Evolutionary conservation across 371 early-diverging fungal genomes (phyloP).

Genomic region (Mucor plumbeus): DNA sequence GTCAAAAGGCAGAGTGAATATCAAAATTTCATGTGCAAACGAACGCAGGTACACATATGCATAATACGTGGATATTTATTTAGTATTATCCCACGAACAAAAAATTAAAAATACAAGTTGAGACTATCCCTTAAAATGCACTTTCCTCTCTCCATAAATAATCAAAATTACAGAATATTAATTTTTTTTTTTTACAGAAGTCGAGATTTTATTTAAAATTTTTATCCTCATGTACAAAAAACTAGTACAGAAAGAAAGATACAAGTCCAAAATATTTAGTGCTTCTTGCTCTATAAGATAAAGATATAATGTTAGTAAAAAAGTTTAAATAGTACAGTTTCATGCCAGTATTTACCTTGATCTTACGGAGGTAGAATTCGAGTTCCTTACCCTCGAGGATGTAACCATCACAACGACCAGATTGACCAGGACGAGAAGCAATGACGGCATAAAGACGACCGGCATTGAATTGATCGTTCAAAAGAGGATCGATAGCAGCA

Average conservation of each 20-base stretch:
- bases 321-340: not conserved
- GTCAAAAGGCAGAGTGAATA: not conserved
- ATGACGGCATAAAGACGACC: constrained; percentile 97
- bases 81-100: too few relatives aligned
- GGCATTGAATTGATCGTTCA: constrained; percentile 95
- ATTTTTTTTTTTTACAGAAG: constrained; percentile 9
- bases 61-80: too few relatives aligned
- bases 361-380: constrained; percentile 94
- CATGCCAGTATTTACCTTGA: constrained; percentile 64
- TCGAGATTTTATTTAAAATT: constrained; percentile 15
- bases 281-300: constrained; percentile 35
- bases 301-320: not conserved
- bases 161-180: not conserved
- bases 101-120: too few relatives aligned
- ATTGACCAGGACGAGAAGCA: constrained; percentile 99
- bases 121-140: too few relatives aligned
- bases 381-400: constrained; percentile 99
- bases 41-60: too few relatives aligned
- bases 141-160: too few relatives aligned
- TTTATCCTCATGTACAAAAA: constrained; percentile 7
- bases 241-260: constrained; percentile 8
- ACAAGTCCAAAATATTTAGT: constrained; percentile 18
- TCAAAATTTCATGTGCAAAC: too few relatives aligned
- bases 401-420: constrained; percentile 98
- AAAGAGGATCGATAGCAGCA: constrained; percentile 85